Evolutionary conservation across 208 protist species (phyloP), one percentile per base, ranked within the genome.

Genomic region (Leishmania braziliensis): DNA sequence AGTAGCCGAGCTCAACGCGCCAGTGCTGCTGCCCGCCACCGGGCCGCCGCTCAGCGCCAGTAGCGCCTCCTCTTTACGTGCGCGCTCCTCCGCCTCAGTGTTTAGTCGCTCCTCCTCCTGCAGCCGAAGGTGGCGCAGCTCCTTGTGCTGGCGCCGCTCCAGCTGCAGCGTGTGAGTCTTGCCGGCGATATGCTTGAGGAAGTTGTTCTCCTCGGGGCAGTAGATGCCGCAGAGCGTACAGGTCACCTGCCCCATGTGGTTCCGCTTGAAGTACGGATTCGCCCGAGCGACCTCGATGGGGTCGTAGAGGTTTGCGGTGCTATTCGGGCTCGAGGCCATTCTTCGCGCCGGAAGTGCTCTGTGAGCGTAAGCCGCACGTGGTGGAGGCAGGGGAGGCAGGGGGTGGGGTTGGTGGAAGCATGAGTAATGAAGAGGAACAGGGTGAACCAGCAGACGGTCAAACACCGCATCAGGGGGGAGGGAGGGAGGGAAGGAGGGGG

Each of bases 121-220:
- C n/a, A 94, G 70, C 5, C 91, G 88, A 29, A 89, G 80, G 43
- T 90, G 84, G 16, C 86, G 88, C 29, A 83, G 80, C 53, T 92
- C 81, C 48, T 88, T 83, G 26, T 90, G 90, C 66, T 93, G 85
- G n/a, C 89, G 87, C 43, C 90, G 86, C 80, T 95, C 91, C 4
- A 97, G 86, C 82, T 91, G 88, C 58, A 88, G 50, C 58, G 87
- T 75, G 82, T 97, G 94, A 54, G 88, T 95, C 84, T 97, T 97
- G 23, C 92, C 92, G 5, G 86, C 78, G 10, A 95, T 74, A 79
- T 97, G 94, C 75, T 91, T 89, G 0, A 97, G 81, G 58, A 97
- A 97, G 54, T 94, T 91, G 54, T 89, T 92, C 78, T 96, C 94
- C 79, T 96, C 92, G 29, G 81, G 90, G 83, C 92, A 96, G 80